A percentile compares a stretch with the other conserved stretches of the same genome.
These are phyloP conservation scores for Lentinus polychrous DNA, from an alignment of 1,284 basidiomycete genomes.

Conservation along the genomic window DNA sequence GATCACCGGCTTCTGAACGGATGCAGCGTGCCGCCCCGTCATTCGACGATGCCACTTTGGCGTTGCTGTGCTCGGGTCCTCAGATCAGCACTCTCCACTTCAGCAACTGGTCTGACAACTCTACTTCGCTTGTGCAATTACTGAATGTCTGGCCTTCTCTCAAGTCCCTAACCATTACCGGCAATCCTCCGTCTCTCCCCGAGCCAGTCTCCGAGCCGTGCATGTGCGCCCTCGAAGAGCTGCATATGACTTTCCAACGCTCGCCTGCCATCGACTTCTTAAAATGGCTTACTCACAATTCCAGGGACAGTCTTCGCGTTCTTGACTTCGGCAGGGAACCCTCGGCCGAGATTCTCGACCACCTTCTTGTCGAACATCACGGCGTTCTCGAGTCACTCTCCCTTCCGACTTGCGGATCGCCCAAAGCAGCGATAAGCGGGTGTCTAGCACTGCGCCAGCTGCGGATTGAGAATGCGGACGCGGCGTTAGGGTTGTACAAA, in stretches of 20 bases:
- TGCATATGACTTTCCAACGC: conserved; percentile 56
- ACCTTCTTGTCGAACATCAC: conserved; percentile 42
- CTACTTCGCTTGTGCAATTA: conserved; percentile 49
- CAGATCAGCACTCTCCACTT: conserved; percentile 50
- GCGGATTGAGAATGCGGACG: conserved; percentile 42
- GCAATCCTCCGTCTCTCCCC: conserved; percentile 47
- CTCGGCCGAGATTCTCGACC: conserved; percentile 41
- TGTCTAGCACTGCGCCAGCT: conserved; percentile 47
- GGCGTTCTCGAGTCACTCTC: conserved; percentile 44
- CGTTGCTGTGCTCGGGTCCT: conserved; percentile 46
- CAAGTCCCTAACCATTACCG: conserved; percentile 47
- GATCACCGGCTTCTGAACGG: conserved; percentile 38
- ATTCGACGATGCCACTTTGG: conserved; percentile 47
- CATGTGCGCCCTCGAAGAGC: conserved; percentile 37
- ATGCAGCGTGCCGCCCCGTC: conserved; percentile 44
- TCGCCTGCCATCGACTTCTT: conserved; percentile 53
- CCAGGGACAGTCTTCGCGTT: conserved; percentile 37
- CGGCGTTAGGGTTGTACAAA: conserved; percentile 38
- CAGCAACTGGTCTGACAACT: conserved; percentile 63
- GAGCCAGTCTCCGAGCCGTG: conserved; percentile 36
- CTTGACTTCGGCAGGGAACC: conserved; percentile 57
- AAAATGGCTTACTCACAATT: conserved; percentile 60
- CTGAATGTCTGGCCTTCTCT: conserved; percentile 55
- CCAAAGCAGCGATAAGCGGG: conserved; percentile 37
- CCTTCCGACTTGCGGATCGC: conserved; percentile 45